Conservation (phyloP, 495 filamentous ascomycete genomes). For the Penicillium diatomitis region DNA sequence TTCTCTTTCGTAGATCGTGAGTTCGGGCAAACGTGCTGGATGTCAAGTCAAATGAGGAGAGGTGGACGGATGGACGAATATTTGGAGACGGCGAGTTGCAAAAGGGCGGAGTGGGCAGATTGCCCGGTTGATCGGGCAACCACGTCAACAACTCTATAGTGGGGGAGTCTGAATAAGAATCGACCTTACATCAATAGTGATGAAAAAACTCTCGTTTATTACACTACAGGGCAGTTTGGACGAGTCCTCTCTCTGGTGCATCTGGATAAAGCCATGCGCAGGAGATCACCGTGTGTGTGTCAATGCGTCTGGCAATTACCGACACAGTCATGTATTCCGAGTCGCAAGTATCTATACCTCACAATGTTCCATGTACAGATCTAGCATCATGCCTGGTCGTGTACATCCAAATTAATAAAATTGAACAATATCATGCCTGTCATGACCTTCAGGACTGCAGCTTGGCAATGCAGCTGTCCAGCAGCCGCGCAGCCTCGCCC, state of each 20-base stretch:
- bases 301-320: too few species aligned
- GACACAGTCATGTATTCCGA: too few species aligned
- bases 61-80: not conserved
- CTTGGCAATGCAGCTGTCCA: constrained; percentile 71
- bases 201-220: too few species aligned
- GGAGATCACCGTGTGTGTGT: too few species aligned
- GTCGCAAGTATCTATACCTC: too few species aligned
- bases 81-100: constrained; percentile 5
- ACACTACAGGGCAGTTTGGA: constrained; percentile 3
- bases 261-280: too few species aligned
- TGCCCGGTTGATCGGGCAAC: constrained; percentile 19
- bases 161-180: not conserved
- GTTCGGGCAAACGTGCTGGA: too few species aligned
- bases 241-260: not conserved
- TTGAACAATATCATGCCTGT: not conserved
- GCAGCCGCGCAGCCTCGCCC: constrained; percentile 70
- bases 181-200: too few species aligned
- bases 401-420: too few species aligned
- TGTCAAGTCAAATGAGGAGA: not conserved
- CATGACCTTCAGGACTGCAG: constrained; percentile 18
- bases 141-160: not conserved
- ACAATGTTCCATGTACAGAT: too few species aligned
- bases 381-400: too few species aligned
- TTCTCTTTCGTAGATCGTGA: too few species aligned
- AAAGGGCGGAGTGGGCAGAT: constrained; percentile 3